These are phyloP conservation scores for Yamadazyma atmosphaerica DNA, from an alignment of 1,139 yeast genomes.

Conservation along the genomic window DNA sequence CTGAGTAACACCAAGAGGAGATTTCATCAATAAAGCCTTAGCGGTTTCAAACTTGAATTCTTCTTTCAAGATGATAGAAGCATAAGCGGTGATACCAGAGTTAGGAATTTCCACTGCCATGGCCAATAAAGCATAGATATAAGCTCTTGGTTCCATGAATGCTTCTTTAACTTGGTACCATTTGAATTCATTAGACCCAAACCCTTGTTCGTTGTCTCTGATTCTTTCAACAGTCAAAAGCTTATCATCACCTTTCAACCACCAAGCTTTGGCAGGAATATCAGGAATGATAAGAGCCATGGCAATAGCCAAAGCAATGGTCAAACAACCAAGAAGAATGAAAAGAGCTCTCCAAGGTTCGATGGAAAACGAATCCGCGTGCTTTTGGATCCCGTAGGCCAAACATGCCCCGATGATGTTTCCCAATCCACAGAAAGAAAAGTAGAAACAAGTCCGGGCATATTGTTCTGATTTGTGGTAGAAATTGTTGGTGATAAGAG, in stretches of 20 bases:
- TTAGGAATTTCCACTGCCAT: conserved; percentile 25
- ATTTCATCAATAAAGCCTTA: conserved; percentile 24
- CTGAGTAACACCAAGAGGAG: conserved; percentile 33
- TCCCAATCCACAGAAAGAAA: conserved; percentile 29
- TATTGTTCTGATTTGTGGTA: conserved; percentile 31
- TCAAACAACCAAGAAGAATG: conserved; percentile 46
- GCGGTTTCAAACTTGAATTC: conserved; percentile 25
- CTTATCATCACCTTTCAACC: conserved; percentile 39
- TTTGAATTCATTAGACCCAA: conserved; percentile 24
- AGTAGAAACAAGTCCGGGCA: conserved; percentile 25
- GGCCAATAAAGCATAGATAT: conserved; percentile 18
- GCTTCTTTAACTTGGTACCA: conserved; percentile 27
- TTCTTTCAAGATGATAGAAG: conserved; percentile 22
- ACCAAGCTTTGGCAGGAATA: conserved; percentile 41
- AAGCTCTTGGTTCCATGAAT: conserved; percentile 16
- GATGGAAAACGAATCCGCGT: conserved; percentile 21
- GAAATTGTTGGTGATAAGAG: conserved; percentile 22
- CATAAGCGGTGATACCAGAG: conserved; percentile 29
- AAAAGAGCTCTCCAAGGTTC: conserved; percentile 30
- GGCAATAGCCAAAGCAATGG: conserved; percentile 22
- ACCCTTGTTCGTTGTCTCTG: conserved; percentile 29
- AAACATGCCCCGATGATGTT: conserved; percentile 30
- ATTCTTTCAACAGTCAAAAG: conserved; percentile 22
- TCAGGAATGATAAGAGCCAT: conserved; percentile 35
- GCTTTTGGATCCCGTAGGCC: conserved; percentile 34